A percentile compares a stretch with the other conserved stretches of the same genome.
These are phyloP conservation scores for Aspergillus persii DNA, from an alignment of 2,329 filamentous ascomycete genomes.

Conservation along the genomic window DNA sequence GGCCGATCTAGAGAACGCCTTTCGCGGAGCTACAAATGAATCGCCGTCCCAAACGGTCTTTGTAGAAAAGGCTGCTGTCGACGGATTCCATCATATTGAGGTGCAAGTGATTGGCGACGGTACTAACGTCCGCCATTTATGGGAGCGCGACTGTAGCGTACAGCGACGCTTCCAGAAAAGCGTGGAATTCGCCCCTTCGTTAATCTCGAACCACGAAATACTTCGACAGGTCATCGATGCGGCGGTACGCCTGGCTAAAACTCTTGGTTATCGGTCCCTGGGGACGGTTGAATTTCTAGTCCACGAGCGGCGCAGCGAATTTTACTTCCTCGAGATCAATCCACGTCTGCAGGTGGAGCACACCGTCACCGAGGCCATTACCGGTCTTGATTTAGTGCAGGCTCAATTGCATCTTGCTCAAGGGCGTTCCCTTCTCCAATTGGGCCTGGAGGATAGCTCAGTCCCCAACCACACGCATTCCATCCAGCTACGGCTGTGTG, in stretches of 20 bases:
- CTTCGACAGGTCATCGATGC: slow-evolving; percentile 53
- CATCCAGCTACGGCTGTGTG: slow-evolving; percentile 58
- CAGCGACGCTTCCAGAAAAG: slow-evolving; percentile 62
- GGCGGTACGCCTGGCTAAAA: slow-evolving; percentile 42
- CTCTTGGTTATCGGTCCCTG: slow-evolving; percentile 57
- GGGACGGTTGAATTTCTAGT: slow-evolving; percentile 66
- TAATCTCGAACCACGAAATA: slow-evolving; percentile 46
- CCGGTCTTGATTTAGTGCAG: slow-evolving; percentile 54
- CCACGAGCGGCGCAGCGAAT: slow-evolving; percentile 48
- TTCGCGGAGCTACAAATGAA: slow-evolving; percentile 55
- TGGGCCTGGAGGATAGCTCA: slow-evolving; percentile 30
- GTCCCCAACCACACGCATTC: slow-evolving; percentile 26
- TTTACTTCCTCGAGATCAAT: slow-evolving; percentile 62
- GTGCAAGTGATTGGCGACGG: slow-evolving; percentile 61
- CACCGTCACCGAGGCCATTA: slow-evolving; percentile 59
- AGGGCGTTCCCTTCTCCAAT: slow-evolving; percentile 42
- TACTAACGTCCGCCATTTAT: slow-evolving; percentile 53
- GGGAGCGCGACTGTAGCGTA: slow-evolving; percentile 61
- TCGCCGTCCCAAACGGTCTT: slow-evolving; percentile 59
- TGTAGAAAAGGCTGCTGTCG: slow-evolving; percentile 61
- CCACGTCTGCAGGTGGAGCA: slow-evolving; percentile 62
- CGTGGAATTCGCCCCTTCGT: slow-evolving; percentile 58
- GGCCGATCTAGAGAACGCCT: slow-evolving; percentile 45
- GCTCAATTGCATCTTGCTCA: slow-evolving; percentile 55
- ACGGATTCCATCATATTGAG: slow-evolving; percentile 61